These are phyloP conservation scores for Schizopora paradoxa DNA, from an alignment of 1,284 basidiomycete genomes.

Conservation along the genomic window DNA sequence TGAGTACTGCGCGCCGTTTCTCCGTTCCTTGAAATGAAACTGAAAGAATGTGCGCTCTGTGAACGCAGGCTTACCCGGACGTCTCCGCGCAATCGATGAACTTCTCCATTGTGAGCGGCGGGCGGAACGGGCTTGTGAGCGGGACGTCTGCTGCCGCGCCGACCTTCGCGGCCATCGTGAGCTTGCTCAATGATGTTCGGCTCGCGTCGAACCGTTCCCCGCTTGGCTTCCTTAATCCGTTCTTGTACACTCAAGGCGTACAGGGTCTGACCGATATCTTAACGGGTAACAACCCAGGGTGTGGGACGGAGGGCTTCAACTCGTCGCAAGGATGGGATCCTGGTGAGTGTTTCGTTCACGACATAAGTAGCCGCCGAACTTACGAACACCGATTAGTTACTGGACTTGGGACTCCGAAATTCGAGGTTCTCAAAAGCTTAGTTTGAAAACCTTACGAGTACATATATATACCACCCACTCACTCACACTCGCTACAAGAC, in stretches of 20 bases:
- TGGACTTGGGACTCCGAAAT: slow-evolving; percentile 42
- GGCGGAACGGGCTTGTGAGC: slow-evolving; percentile 29
- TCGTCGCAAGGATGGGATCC: slow-evolving; percentile 45
- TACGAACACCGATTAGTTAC: slow-evolving; percentile 31
- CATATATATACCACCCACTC: too few species aligned
- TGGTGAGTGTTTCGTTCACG: slow-evolving; percentile 21
- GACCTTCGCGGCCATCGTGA: slow-evolving; percentile 46
- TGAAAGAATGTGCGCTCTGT: background rate
- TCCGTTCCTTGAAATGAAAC: background rate
- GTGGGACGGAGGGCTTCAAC: slow-evolving; percentile 47
- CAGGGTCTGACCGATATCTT: slow-evolving; percentile 47
- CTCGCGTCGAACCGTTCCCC: slow-evolving; percentile 34
- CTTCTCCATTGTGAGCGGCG: slow-evolving; percentile 35
- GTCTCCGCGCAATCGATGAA: slow-evolving; percentile 49
- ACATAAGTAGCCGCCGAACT: background rate
- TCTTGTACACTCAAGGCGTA: slow-evolving; percentile 39
- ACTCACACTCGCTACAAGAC: too few species aligned
- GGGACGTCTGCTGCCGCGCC: slow-evolving; percentile 60
- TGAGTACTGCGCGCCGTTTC: background rate
- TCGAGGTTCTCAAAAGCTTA: too few species aligned
- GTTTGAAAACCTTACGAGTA: too few species aligned
- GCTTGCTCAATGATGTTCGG: slow-evolving; percentile 57
- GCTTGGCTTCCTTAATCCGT: slow-evolving; percentile 57
- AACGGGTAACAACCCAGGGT: slow-evolving; percentile 46
- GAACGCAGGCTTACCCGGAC: slow-evolving; percentile 46